Evolutionary conservation across 208 protist species (phyloP).

Genomic region (Crithidia brevicula): DNA sequence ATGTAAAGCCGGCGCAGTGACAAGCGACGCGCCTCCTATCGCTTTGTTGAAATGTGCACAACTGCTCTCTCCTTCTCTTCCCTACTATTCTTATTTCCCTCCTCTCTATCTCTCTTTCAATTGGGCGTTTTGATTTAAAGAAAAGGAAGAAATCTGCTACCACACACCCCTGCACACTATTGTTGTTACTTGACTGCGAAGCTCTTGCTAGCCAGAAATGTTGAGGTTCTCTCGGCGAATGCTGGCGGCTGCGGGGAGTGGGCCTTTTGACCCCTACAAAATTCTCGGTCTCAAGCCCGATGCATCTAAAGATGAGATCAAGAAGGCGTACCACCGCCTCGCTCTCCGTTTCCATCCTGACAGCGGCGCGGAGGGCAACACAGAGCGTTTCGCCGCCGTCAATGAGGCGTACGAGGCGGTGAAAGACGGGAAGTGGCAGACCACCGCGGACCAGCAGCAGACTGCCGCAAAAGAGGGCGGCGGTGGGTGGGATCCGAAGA

Average conservation of each 20-base stretch:
- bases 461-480: neutral
- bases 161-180: too few species aligned
- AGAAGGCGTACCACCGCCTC: slow-evolving; percentile 69
- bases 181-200: neutral
- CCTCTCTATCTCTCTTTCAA: too few species aligned
- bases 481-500: slow-evolving; percentile 56
- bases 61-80: too few species aligned
- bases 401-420: slow-evolving; percentile 84
- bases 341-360: slow-evolving; percentile 83
- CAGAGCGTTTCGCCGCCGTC: slow-evolving; percentile 73
- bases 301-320: slow-evolving; percentile 74
- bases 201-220: slow-evolving; percentile 14
- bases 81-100: too few species aligned
- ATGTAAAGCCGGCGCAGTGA: too few species aligned
- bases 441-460: slow-evolving; percentile 17
- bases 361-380: slow-evolving; percentile 71
- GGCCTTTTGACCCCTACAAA: slow-evolving; percentile 85
- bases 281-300: slow-evolving; percentile 68
- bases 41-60: too few species aligned
- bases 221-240: slow-evolving; percentile 33
- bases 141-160: too few species aligned
- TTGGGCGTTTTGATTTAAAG: neutral
- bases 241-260: slow-evolving; percentile 42
- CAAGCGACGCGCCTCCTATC: too few species aligned
- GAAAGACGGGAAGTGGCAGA: slow-evolving; percentile 62